Base-by-base conservation (phyloP, 176 grass and related monocot species). In the Guadua angustifolia region DNA sequence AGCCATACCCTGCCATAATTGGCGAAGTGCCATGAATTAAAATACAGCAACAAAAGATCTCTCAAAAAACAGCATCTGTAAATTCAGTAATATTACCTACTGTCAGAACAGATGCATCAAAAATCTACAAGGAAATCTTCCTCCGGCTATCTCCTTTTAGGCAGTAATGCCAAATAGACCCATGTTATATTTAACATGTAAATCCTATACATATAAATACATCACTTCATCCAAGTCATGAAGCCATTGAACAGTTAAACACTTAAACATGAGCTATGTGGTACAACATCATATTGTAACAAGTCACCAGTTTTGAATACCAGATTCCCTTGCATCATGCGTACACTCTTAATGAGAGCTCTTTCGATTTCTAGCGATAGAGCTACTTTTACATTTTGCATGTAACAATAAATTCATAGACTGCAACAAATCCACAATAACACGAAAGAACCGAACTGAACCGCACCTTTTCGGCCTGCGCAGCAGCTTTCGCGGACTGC, bases 391-490 rank as follows among this genome's bases (percentile, higher is more conserved):
- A 47, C 3, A 81, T 59, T 26, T 38, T 69, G 22, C 44, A 39
- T 49, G 44, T 73, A 47, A 44, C 26, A 16, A 87, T 6, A 60
- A 65, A 68, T 12, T n/a, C 45, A 11, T 71, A 74, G 55, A 66
- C 25, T 47, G 11, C 47, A 76, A 52, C 0, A 66, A 83, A 44
- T 63, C 45, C 45, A 47, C 33, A 64, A 33, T 9, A 56, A 59
- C 3, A 32, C 11, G 12, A 35, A 64, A 86, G 26, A 71, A 60
- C 4, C 39, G 14, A n/a, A n/a, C n/a, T n/a, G n/a, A n/a, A n/a
- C n/a, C n/a, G n/a, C 36, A 95, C 95, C 90, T 93, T 91, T 69
- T 98, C 95, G 26, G 89, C 72, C 73, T 89, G 91, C 6, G 83
- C 95, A 12, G 95, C 95, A 74, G 89, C 87, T 89, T 95, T 90